Base-by-base conservation (phyloP, 2,329 filamentous ascomycete genomes). In the Chalara sp. region DNA sequence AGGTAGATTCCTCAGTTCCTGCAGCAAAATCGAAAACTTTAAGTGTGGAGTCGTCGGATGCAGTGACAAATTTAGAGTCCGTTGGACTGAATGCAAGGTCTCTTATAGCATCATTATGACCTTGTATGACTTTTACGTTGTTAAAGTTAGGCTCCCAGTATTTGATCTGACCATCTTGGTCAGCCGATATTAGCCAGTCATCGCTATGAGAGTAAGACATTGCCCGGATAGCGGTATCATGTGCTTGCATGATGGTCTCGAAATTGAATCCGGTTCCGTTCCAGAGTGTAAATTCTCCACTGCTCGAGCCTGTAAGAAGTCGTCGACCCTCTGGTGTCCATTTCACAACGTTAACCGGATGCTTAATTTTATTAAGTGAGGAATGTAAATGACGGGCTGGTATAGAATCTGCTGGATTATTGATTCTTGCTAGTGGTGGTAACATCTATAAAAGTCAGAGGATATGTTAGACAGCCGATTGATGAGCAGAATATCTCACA, bases 101-200 rank as follows among this genome's bases (percentile, higher is more conserved):
- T 61, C 93, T 79, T 54, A 99, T 88, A 5, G 92, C 86, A 65
- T 96, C 90, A 46, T 82, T 81, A 65, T 97, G 93, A 6, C 90
- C 93, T 65, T 91, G 84, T 49, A 99, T 89, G 48, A 89, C 91
- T 68, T 97, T 89, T 53, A 97, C 90, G 63, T 97, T 96, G 76
- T 99, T 97, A 73, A 99, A 96, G 68, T 97, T 99, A 32, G 92
- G 89, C 68, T 96, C 90, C 89, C 92, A 97, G 72, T 99, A 99
- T 72, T 97, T 97, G 70, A 99, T 86, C 56, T 93, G 80, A 51
- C 93, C 93, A 60, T 93, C 90, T 68, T 97, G 91, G 65, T 97
- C 93, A 48, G 89, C 91, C 6, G 93, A 97, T 49, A 99, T 81
- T 10, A 99, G 76, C 92, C 93, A 99, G 70, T 99, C 93, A 65